Evolutionary conservation across 129 eudicot species (phyloP).

Genomic region (Flaveria bidentis): DNA sequence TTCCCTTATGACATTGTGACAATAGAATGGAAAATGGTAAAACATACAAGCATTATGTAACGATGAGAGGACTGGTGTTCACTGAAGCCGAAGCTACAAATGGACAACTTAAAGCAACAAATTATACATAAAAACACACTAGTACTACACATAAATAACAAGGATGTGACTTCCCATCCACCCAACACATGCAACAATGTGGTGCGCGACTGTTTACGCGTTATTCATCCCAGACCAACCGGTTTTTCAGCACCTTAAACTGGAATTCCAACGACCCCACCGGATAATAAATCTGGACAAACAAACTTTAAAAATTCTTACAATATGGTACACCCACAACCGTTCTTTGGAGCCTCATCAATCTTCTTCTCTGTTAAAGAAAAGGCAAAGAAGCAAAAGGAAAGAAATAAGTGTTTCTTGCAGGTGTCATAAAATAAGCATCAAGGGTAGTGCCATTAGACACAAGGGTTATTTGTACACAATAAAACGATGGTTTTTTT

Average conservation of each 20-base stretch:
- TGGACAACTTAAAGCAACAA: constrained; percentile 39
- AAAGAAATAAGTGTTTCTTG: background rate
- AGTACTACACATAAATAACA: constrained; percentile 30
- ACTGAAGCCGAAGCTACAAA: constrained; percentile 36
- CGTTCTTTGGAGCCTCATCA: constrained; percentile 62
- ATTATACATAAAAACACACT: constrained; percentile 42
- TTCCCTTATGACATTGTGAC: background rate
- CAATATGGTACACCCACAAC: constrained; percentile 77
- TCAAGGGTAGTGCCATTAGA: background rate
- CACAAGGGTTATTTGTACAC: no score
- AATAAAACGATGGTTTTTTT: no score
- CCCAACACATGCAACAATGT: constrained; percentile 38
- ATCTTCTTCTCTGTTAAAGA: constrained; percentile 75
- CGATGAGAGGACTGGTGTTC: constrained; percentile 42
- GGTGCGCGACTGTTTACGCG: constrained; percentile 41
- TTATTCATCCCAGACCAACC: constrained; percentile 41
- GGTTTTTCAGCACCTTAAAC: constrained; percentile 36
- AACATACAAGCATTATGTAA: constrained; percentile 20
- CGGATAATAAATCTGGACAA: constrained; percentile 34
- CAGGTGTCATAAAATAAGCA: background rate
- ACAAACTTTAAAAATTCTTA: constrained; percentile 39
- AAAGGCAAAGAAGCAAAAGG: background rate
- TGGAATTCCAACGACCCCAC: constrained; percentile 18
- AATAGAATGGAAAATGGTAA: background rate
- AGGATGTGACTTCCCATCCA: constrained; percentile 29